phyloP scores from a whole-genome alignment of 306 rosid genomes.

The Malus fusca region DNA sequence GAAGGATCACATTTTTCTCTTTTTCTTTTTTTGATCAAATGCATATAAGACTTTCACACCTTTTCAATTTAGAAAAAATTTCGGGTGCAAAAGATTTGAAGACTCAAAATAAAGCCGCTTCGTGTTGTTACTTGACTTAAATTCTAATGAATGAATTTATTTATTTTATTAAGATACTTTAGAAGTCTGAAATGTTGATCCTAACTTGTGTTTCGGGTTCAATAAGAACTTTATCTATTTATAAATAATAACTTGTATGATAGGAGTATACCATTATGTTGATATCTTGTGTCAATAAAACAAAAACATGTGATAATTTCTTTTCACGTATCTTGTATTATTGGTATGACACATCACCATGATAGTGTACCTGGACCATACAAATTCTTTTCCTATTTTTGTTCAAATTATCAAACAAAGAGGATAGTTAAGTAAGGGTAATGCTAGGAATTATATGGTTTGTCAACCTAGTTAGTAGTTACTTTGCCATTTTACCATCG shows the following conservation, averaged over 20 bases:
- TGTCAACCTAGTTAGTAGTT: background rate
- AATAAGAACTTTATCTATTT: too few relatives aligned
- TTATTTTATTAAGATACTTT: background rate
- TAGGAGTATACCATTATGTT: rapidly evolving
- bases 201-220: background rate
- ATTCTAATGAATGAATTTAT: too few relatives aligned
- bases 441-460: too few relatives aligned
- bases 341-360: rapidly evolving
- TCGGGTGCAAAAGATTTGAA: background rate
- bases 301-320: background rate
- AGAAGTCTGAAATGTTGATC: too few relatives aligned
- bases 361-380: rapidly evolving
- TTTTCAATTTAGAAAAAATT: background rate
- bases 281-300: rapidly evolving
- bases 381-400: too few relatives aligned
- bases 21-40: background rate
- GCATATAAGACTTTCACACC: background rate
- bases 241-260: background rate
- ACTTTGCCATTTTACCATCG: background rate
- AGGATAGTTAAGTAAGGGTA: background rate
- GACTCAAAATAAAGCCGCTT: background rate
- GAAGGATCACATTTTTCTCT: background rate
- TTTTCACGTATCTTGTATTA: background rate
- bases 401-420: background rate
- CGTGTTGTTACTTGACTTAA: too few relatives aligned